Conservation (phyloP, 2,329 filamentous ascomycete species). For the Epichloe sp. region DNA sequence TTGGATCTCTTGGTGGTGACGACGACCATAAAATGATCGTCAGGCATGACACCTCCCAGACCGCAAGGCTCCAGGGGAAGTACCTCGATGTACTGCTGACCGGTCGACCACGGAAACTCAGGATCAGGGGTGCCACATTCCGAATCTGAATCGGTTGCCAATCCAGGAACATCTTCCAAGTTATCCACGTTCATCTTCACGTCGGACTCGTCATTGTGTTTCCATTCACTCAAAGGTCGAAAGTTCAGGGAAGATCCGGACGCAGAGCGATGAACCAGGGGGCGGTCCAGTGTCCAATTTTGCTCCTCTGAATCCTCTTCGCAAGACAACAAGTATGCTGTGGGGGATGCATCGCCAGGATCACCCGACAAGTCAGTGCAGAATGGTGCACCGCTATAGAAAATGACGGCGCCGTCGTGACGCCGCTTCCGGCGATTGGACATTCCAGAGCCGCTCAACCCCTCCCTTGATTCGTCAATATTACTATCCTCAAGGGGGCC, state of each 20-base stretch:
- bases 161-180: conserved; percentile 14
- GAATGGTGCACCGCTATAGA: conserved; percentile 68
- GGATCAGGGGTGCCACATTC: conserved; percentile 27
- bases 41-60: conserved; percentile 43
- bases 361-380: conserved; percentile 70
- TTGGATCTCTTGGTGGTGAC: conserved; percentile 35
- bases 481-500: conserved; percentile 35
- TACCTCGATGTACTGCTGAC: conserved; percentile 24
- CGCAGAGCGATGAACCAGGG: conserved; percentile 23
- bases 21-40: conserved; percentile 49
- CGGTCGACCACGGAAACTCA: conserved; percentile 33
- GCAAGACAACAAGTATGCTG: conserved; percentile 35
- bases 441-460: conserved; percentile 32
- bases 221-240: conserved; percentile 34
- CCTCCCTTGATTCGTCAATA: conserved; percentile 32
- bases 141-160: conserved; percentile 21
- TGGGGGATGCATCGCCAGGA: conserved; percentile 30
- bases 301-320: conserved; percentile 21
- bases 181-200: conserved; percentile 18
- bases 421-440: conserved; percentile 39
- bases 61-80: conserved; percentile 42
- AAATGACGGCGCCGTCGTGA: conserved; percentile 65
- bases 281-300: conserved; percentile 10
- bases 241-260: conserved; percentile 39
- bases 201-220: conserved; percentile 7